Conservation (phyloP, 1,139 yeast genomes). For the Candida frijolesensis region DNA sequence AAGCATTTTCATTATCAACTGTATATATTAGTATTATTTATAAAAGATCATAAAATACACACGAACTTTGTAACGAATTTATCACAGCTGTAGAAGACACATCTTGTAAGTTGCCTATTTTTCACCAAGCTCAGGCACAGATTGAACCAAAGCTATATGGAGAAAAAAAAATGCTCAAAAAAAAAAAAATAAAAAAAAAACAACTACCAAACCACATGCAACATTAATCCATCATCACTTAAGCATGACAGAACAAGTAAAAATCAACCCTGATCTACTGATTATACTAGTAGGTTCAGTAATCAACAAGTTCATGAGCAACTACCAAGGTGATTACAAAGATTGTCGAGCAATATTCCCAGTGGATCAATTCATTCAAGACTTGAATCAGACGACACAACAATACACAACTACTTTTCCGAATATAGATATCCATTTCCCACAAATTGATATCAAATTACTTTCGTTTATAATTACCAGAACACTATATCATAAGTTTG, state of each 20-base stretch:
- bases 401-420: conserved; percentile 19
- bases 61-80: not conserved
- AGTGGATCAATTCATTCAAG: conserved; percentile 20
- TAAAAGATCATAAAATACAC: not conserved
- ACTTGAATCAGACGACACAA: conserved; percentile 20
- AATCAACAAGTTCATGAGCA: conserved; percentile 26
- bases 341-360: conserved; percentile 20
- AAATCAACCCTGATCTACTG: conserved; percentile 19
- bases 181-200: too few species aligned
- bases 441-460: conserved; percentile 16
- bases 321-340: conserved; percentile 16
- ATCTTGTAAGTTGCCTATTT: too few species aligned
- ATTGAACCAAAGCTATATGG: too few species aligned
- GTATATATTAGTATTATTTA: conserved; percentile 1
- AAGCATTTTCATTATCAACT: not conserved
- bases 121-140: too few species aligned
- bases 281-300: conserved; percentile 33
- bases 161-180: too few species aligned
- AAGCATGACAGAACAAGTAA: conserved; percentile 18
- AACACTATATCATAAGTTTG: conserved; percentile 21
- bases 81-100: not conserved
- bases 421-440: conserved; percentile 16
- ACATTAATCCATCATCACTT: not conserved
- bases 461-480: conserved; percentile 16
- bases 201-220: too few species aligned